A percentile compares a stretch with the other conserved stretches of the same genome.
Evolutionary conservation across 805 yeast species (phyloP).

Genomic region (Wickerhamiella brachini): DNA sequence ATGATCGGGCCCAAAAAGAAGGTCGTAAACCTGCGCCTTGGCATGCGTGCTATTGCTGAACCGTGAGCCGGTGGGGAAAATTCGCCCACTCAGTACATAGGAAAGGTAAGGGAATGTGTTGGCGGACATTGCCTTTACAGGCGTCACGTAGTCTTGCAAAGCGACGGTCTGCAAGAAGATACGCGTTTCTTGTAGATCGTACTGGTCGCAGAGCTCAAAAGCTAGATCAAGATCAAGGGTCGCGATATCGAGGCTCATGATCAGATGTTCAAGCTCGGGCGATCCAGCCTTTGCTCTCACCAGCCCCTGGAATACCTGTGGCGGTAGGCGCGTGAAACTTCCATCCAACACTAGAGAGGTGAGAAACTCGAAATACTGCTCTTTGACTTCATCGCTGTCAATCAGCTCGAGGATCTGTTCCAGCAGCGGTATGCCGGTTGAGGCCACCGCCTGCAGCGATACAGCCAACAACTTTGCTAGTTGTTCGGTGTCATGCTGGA

Average conservation of each 20-base stretch:
- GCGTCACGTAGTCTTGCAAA: conserved; percentile 47
- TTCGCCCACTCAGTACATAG: conserved; percentile 59
- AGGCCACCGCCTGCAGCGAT: conserved; percentile 29
- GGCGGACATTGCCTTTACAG: conserved; percentile 13
- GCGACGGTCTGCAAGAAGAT: conserved; percentile 60
- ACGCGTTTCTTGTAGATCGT: conserved; percentile 46
- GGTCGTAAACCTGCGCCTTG: conserved; percentile 38
- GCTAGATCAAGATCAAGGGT: conserved; percentile 71
- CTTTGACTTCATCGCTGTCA: conserved; percentile 22
- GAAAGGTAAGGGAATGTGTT: conserved; percentile 45
- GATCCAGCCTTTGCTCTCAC: conserved; percentile 34
- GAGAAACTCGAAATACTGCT: conserved; percentile 37
- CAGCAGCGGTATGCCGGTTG: conserved; percentile 21
- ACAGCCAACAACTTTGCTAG: conserved; percentile 25
- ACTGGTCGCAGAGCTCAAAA: conserved; percentile 41
- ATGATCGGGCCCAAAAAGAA: conserved; percentile 37
- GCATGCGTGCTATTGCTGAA: conserved; percentile 22
- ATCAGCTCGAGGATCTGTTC: conserved; percentile 36
- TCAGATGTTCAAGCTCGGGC: conserved; percentile 48
- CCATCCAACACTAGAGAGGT: conserved; percentile 39
- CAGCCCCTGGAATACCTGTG: conserved; percentile 47
- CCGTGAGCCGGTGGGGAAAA: conserved; percentile 54
- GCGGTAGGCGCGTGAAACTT: conserved; percentile 39
- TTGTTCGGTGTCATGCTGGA: conserved; percentile 24
- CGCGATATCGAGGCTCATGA: conserved; percentile 53